Conservation (phyloP, 371 early-diverging fungal species). For the Mortierella polycephala region DNA sequence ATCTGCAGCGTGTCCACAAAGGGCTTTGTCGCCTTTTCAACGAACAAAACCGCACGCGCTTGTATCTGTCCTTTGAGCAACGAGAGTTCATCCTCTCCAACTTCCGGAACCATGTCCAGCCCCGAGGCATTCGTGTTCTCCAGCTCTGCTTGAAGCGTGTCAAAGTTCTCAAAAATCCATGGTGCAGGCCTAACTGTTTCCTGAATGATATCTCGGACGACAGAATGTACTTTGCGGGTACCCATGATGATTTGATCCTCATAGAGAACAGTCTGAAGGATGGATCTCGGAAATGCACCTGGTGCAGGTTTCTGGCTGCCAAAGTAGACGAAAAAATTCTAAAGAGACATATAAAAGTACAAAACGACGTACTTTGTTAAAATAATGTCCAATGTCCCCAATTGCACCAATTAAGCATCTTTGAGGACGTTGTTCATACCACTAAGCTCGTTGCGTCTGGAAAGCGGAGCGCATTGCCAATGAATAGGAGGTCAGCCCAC, state of each 20-base stretch:
- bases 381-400: too few relatives aligned
- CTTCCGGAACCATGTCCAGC: conserved; percentile 7
- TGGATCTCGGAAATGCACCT: conserved; percentile 66
- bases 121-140: neutral
- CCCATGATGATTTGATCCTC: conserved; percentile 43
- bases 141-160: conserved; percentile 9
- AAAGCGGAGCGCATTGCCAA: conserved; percentile 30
- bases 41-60: conserved; percentile 16
- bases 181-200: conserved; percentile 26
- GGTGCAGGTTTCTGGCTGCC: conserved; percentile 60
- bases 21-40: conserved; percentile 55
- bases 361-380: neutral
- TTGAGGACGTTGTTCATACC: conserved; percentile 9
- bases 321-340: conserved; percentile 62
- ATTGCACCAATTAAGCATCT: too few relatives aligned
- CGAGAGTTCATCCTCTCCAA: conserved; percentile 8
- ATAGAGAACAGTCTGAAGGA: conserved; percentile 43
- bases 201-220: conserved; percentile 31
- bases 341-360: neutral
- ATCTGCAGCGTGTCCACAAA: conserved; percentile 70
- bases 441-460: conserved; percentile 26
- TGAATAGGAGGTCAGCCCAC: conserved; percentile 31
- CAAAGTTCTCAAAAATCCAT: conserved; percentile 45
- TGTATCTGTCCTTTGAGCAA: conserved; percentile 17
- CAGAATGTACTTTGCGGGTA: conserved; percentile 18